Conservation (phyloP, 257 asterid species). For the Ehretia macrophylla region DNA sequence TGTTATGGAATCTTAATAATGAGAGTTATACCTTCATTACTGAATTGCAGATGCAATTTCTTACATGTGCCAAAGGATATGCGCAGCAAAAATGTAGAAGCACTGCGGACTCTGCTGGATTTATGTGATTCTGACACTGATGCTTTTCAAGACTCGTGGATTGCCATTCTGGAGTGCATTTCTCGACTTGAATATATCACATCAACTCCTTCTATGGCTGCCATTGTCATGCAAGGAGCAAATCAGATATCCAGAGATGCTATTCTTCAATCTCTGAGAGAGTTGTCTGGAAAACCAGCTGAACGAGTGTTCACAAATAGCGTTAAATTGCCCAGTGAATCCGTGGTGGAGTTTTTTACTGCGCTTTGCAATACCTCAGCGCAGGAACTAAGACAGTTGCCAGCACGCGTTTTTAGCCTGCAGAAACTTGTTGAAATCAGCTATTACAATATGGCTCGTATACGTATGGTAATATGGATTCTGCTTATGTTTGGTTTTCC, state of each 20-base stretch:
- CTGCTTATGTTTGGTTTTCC: background rate
- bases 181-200: slow-evolving; percentile 94
- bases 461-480: slow-evolving; percentile 70
- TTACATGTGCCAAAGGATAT: slow-evolving; percentile 96
- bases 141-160: slow-evolving; percentile 97
- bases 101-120: slow-evolving; percentile 75
- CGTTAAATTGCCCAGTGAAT: slow-evolving; percentile 92
- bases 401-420: slow-evolving; percentile 97
- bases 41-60: slow-evolving; percentile 73
- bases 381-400: slow-evolving; percentile 89
- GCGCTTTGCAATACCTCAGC: slow-evolving; percentile 95
- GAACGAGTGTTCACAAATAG: slow-evolving; percentile 92
- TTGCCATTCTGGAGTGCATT: slow-evolving; percentile 86
- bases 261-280: slow-evolving; percentile 80
- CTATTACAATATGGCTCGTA: slow-evolving; percentile 98
- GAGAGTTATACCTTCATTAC: slow-evolving; percentile 25
- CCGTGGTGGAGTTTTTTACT: slow-evolving; percentile 92
- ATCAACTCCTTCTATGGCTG: slow-evolving; percentile 86
- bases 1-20: slow-evolving; percentile 3
- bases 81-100: slow-evolving; percentile 94
- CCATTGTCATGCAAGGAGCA: slow-evolving; percentile 96
- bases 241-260: slow-evolving; percentile 96
- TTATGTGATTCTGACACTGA: slow-evolving; percentile 84
- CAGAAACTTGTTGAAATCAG: slow-evolving; percentile 98
- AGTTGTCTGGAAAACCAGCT: slow-evolving; percentile 86